A percentile compares a stretch with the other conserved stretches of the same genome.
Conservation (phyloP, 768 basidiomycete genomes). For the Kwoniella pini region DNA sequence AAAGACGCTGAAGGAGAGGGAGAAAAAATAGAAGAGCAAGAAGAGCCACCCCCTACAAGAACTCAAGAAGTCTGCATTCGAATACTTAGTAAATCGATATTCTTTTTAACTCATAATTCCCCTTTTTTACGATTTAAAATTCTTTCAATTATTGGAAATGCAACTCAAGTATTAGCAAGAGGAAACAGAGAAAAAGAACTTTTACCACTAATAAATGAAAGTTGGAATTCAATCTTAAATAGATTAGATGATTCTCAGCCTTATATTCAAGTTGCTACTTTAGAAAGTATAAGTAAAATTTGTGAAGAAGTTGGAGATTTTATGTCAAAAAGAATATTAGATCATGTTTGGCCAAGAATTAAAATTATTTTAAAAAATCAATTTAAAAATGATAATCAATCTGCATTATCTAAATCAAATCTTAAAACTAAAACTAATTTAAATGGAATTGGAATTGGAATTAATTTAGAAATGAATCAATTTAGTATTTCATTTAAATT, state of each 20-base stretch:
- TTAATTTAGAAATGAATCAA: slow-evolving; percentile 64
- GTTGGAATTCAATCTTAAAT: slow-evolving; percentile 93
- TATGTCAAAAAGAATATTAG: slow-evolving; percentile 82
- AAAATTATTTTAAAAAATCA: slow-evolving; percentile 63
- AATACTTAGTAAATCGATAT: slow-evolving; percentile 81
- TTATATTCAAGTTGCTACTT: slow-evolving; percentile 72
- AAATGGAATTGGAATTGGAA: background rate
- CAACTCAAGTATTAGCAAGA: slow-evolving; percentile 65
- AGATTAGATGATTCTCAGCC: slow-evolving; percentile 70
- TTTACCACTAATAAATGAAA: slow-evolving; percentile 78
- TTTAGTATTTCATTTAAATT: slow-evolving; percentile 80
- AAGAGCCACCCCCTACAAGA: slow-evolving; percentile 62
- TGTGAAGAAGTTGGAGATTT: slow-evolving; percentile 73
- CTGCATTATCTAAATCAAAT: slow-evolving; percentile 64
- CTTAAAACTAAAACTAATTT: slow-evolving; percentile 58
- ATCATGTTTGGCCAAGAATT: slow-evolving; percentile 91
- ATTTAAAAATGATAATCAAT: slow-evolving; percentile 66
- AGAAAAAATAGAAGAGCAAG: slow-evolving; percentile 52
- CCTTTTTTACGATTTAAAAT: slow-evolving; percentile 82
- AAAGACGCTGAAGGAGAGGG: slow-evolving; percentile 44
- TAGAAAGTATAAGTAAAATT: slow-evolving; percentile 71
- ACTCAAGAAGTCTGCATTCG: slow-evolving; percentile 75
- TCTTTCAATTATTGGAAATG: slow-evolving; percentile 69
- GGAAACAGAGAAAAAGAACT: slow-evolving; percentile 65
- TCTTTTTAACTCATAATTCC: slow-evolving; percentile 88